These are phyloP conservation scores for Aspergillus carlsbadensis DNA, from an alignment of 495 filamentous ascomycete species.

Conservation along the genomic window DNA sequence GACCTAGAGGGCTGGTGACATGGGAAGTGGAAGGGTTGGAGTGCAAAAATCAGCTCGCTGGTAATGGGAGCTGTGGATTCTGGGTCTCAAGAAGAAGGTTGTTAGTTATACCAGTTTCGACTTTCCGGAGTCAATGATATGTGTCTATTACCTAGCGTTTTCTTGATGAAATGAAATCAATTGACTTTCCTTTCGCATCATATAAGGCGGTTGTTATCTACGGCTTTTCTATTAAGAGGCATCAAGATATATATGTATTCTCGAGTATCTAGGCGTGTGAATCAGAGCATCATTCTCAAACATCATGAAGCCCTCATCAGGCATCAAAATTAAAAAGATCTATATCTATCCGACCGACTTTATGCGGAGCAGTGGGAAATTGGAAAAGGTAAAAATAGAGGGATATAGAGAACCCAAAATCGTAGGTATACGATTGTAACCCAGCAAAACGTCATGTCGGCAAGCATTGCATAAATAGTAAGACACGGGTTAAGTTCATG, in stretches of 20 bases:
- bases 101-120: conserved; percentile 5
- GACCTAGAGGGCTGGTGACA: conserved; percentile 45
- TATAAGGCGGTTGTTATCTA: background rate
- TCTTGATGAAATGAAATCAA: conserved; percentile 8
- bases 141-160: conserved; percentile 10
- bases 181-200: background rate
- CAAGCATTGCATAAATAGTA: background rate
- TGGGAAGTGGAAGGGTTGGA: background rate
- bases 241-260: background rate
- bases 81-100: background rate
- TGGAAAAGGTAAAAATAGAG: background rate
- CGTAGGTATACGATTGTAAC: background rate
- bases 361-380: background rate
- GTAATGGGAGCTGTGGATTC: background rate
- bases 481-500: conserved; percentile 15
- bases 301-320: no score
- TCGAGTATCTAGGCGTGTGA: background rate
- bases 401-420: background rate
- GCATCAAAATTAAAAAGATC: background rate
- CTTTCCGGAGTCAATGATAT: conserved; percentile 11
- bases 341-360: background rate
- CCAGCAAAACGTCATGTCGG: background rate
- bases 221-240: background rate
- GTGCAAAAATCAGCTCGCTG: background rate
- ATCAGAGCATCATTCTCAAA: background rate